Conservation (phyloP, 2,329 filamentous ascomycete species). For the Aspergillus sp. region DNA sequence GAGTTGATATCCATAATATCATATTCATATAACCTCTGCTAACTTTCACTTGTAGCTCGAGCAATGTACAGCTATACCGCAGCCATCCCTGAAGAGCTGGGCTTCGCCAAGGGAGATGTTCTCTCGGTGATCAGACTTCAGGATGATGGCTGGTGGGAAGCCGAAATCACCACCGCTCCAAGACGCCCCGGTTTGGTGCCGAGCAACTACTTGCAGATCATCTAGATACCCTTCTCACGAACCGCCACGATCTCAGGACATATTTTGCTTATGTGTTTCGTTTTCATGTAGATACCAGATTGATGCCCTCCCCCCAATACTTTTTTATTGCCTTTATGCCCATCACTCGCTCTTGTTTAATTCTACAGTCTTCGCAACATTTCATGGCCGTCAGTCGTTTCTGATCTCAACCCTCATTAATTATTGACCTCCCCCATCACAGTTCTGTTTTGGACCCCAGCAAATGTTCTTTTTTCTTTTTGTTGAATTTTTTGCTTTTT, state of each 20-base stretch:
- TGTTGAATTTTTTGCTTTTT: too few species aligned
- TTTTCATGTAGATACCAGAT: not conserved
- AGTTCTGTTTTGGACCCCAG: too few species aligned
- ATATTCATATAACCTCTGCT: constrained; percentile 1
- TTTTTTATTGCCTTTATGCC: too few species aligned
- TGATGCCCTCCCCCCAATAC: not conserved
- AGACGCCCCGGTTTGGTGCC: constrained; percentile 55
- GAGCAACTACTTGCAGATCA: constrained; percentile 62
- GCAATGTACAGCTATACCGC: constrained; percentile 93
- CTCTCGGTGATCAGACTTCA: constrained; percentile 84
- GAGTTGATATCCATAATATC: constrained; percentile 41
- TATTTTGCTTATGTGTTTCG: not conserved
- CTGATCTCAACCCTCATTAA: not conserved
- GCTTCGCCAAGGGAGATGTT: constrained; percentile 87
- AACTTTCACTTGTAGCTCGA: constrained; percentile 57
- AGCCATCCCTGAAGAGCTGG: constrained; percentile 90
- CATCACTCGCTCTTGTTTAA: too few species aligned
- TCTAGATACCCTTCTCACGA: constrained; percentile 33
- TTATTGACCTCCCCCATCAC: too few species aligned
- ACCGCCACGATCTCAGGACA: constrained; percentile 13
- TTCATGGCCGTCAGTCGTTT: too few species aligned
- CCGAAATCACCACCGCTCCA: constrained; percentile 68
- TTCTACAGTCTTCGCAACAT: too few species aligned
- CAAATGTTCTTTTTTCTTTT: not conserved
- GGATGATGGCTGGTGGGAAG: constrained; percentile 99